Evolutionary conservation across 1,284 basidiomycete genomes (phyloP).

Genomic region (Amylostereum areolatum): DNA sequence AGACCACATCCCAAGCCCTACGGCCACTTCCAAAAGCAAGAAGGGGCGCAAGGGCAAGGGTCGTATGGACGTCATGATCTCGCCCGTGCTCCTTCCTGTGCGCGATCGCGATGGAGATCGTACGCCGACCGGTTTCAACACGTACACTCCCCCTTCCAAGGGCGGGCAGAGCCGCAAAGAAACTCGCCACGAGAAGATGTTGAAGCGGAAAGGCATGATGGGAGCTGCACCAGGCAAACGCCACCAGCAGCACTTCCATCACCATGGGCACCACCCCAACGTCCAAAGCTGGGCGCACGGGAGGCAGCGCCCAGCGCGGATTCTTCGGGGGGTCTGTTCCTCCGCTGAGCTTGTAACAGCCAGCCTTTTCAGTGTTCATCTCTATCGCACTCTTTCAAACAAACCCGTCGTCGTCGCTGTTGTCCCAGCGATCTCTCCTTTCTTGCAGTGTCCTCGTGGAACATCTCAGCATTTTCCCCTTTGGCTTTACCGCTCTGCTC

Average conservation of each 20-base stretch:
- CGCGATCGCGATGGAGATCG: conserved; percentile 44
- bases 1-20: background rate
- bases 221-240: conserved; percentile 29
- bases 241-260: conserved; percentile 34
- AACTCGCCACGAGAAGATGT: conserved; percentile 30
- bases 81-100: conserved; percentile 48
- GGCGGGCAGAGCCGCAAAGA: conserved; percentile 51
- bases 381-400: too few relatives aligned
- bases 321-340: conserved; percentile 34
- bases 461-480: too few relatives aligned
- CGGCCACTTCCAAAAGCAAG: conserved; percentile 16
- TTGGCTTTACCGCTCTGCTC: background rate
- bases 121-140: conserved; percentile 33
- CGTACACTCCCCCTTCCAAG: conserved; percentile 15
- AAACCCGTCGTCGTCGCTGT: too few relatives aligned
- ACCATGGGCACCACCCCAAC: conserved; percentile 65
- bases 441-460: background rate
- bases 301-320: conserved; percentile 53
- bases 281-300: conserved; percentile 49
- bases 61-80: conserved; percentile 27
- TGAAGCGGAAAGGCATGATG: conserved; percentile 47
- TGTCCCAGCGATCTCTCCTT: background rate
- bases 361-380: too few relatives aligned
- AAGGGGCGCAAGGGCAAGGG: conserved; percentile 19
- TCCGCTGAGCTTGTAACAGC: conserved; percentile 14